Percentiles rank a stretch among this genome's conserved stretches.
Evolutionary conservation across 495 filamentous ascomycete species (phyloP).

Genomic region (Daldinia grandis): DNA sequence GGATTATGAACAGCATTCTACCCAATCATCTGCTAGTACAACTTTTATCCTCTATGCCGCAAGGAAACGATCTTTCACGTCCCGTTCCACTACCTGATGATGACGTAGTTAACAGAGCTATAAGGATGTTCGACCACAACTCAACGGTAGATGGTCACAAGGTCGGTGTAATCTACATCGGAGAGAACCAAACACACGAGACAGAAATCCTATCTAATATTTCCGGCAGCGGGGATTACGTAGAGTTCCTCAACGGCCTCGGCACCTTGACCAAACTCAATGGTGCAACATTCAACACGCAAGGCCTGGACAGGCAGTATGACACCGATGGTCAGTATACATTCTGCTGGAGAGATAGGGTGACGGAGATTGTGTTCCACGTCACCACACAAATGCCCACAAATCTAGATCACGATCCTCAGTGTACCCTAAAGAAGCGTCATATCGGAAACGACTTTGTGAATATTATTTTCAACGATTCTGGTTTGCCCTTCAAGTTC

Average conservation of each 20-base stretch:
- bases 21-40: conserved; percentile 89
- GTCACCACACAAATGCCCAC: conserved; percentile 97
- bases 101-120: conserved; percentile 76
- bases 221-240: conserved; percentile 83
- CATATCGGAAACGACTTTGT: conserved; percentile 99
- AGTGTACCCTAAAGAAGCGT: conserved; percentile 84
- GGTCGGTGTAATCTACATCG: conserved; percentile 92
- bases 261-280: conserved; percentile 82
- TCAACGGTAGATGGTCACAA: conserved; percentile 95
- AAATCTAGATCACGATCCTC: conserved; percentile 74
- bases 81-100: conserved; percentile 86
- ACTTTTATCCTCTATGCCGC: conserved; percentile 75
- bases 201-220: conserved; percentile 85
- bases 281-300: conserved; percentile 87
- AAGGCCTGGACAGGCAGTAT: conserved; percentile 80
- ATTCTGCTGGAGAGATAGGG: conserved; percentile 91
- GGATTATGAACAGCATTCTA: conserved; percentile 62
- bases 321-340: conserved; percentile 85
- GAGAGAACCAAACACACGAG: conserved; percentile 81
- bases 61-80: conserved; percentile 63
- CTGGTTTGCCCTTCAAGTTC: conserved; percentile 84
- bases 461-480: conserved; percentile 97
- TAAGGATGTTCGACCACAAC: conserved; percentile 83
- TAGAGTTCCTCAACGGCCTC: conserved; percentile 79
- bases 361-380: conserved; percentile 95